These are phyloP conservation scores for Cyphellophora europaea DNA, from an alignment of 2,329 filamentous ascomycete species.

Conservation along the genomic window DNA sequence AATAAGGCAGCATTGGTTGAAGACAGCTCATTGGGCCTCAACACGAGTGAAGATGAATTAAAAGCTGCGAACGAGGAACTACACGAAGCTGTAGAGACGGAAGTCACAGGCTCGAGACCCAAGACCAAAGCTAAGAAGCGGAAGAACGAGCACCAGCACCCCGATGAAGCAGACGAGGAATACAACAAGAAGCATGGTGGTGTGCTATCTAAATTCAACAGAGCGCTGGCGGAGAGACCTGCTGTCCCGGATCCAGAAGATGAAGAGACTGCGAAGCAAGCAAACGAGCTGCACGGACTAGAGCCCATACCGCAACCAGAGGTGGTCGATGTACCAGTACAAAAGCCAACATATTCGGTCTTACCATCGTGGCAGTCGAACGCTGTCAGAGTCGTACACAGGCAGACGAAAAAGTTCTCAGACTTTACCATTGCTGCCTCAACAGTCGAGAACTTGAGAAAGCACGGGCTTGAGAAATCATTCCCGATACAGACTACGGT, in stretches of 20 bases:
- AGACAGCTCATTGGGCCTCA: too few species aligned
- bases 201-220: slow-evolving; percentile 22
- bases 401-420: slow-evolving; percentile 51
- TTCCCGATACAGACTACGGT: slow-evolving; percentile 74
- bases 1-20: too few species aligned
- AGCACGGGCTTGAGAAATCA: slow-evolving; percentile 61
- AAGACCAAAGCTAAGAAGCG: slow-evolving; percentile 22
- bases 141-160: slow-evolving; percentile 32
- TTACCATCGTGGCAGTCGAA: slow-evolving; percentile 73
- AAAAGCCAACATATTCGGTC: slow-evolving; percentile 62
- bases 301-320: slow-evolving; percentile 74
- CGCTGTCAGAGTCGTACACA: slow-evolving; percentile 43
- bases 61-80: too few species aligned
- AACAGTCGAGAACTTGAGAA: slow-evolving; percentile 52
- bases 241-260: slow-evolving; percentile 4
- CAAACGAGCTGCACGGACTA: slow-evolving; percentile 49
- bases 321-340: slow-evolving; percentile 37
- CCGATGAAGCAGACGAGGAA: slow-evolving; percentile 21
- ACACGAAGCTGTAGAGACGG: too few species aligned
- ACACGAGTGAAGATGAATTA: too few species aligned
- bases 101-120: too few species aligned
- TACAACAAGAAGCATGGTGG: slow-evolving; percentile 16
- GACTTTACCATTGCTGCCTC: slow-evolving; percentile 54
- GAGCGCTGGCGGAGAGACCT: slow-evolving; percentile 12
- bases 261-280: slow-evolving; percentile 17